A percentile compares a stretch with the other conserved stretches of the same genome.
phyloP scores from a whole-genome alignment of 768 basidiomycete genomes.

The Cantharellus cinnabarinus region DNA sequence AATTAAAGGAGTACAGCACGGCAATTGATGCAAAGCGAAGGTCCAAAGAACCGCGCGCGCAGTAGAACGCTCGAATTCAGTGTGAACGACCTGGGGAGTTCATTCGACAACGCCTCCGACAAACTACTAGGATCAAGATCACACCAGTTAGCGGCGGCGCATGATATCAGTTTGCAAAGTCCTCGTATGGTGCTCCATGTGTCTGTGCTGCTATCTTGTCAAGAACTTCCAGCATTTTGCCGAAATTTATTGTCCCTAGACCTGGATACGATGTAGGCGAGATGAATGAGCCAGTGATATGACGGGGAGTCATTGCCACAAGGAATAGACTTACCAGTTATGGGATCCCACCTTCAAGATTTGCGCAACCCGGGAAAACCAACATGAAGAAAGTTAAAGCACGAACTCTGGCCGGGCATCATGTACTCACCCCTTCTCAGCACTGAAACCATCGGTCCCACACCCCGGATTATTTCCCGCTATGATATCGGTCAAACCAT shows the following conservation, averaged over 20 bases:
- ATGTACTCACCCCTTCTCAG: slow-evolving; percentile 3
- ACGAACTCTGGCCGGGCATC: background rate
- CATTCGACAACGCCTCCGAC: too few species aligned
- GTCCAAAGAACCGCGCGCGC: too few species aligned
- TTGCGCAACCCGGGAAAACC: background rate
- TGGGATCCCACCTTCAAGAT: background rate
- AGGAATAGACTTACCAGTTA: background rate
- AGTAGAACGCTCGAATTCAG: too few species aligned
- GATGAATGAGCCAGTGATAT: background rate
- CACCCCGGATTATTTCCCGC: slow-evolving; percentile 5
- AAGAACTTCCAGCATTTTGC: background rate
- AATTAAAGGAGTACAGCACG: too few species aligned
- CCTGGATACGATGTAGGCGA: background rate
- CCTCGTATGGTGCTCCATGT: too few species aligned
- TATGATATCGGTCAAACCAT: slow-evolving; percentile 2
- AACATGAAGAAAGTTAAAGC: background rate
- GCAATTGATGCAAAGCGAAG: too few species aligned
- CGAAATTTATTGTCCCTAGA: slow-evolving; percentile 1
- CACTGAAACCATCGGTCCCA: slow-evolving; percentile 4
- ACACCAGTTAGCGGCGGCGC: too few species aligned
- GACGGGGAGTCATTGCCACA: background rate
- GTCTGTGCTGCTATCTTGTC: too few species aligned
- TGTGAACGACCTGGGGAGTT: too few species aligned
- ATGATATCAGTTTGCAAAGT: too few species aligned
- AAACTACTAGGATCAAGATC: too few species aligned